phyloP scores from a whole-genome alignment of 345 rosid species.

The Populus tremula region DNA sequence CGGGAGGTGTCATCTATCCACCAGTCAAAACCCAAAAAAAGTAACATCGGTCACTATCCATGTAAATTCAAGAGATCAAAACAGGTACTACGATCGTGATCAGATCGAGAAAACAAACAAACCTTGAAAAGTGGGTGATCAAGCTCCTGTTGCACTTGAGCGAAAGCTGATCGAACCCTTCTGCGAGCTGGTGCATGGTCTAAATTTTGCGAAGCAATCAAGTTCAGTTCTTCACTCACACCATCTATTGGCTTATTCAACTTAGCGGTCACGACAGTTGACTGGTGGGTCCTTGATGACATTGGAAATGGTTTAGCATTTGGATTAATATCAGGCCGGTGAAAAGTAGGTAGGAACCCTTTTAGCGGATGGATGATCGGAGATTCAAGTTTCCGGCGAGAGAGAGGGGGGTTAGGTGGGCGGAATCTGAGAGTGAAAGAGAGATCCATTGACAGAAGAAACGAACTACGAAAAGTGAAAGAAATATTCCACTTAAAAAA shows the following conservation, averaged over 20 bases:
- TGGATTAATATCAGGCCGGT: background rate
- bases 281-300: background rate
- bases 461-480: background rate
- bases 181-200: constrained; percentile 77
- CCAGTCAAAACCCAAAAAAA: constrained; percentile 1
- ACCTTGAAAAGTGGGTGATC: constrained; percentile 91
- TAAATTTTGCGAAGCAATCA: constrained; percentile 60
- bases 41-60: background rate
- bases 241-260: constrained; percentile 42
- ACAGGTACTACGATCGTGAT: background rate
- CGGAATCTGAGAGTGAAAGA: constrained; percentile 21
- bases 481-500: background rate
- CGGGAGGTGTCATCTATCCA: constrained; percentile 67
- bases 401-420: constrained; percentile 5
- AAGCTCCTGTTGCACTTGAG: constrained; percentile 57
- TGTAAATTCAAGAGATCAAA: background rate
- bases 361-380: constrained; percentile 13
- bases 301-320: background rate
- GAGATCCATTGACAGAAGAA: constrained; percentile 25
- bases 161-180: constrained; percentile 66
- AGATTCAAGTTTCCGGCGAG: constrained; percentile 16
- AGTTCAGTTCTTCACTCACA: constrained; percentile 62
- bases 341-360: background rate
- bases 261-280: constrained; percentile 17
- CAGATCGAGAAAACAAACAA: background rate